These are phyloP conservation scores for Metschnikowia henanensis DNA, from an alignment of 805 yeast genomes.

Conservation along the genomic window DNA sequence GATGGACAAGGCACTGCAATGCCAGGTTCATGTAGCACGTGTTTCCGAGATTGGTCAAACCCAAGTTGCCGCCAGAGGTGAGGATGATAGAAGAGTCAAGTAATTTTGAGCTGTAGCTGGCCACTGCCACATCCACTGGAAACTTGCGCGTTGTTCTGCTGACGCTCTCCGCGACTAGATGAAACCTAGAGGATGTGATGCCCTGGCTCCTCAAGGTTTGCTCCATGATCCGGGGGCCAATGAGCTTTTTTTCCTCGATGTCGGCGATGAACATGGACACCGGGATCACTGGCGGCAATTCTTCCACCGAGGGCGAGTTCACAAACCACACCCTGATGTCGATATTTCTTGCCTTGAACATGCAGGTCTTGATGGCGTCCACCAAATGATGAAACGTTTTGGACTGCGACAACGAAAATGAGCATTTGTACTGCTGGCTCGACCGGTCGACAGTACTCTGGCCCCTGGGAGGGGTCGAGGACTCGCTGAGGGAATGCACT, in stretches of 20 bases:
- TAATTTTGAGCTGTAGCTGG: too few relatives aligned
- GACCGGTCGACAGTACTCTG: slow-evolving; percentile 8
- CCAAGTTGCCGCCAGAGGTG: slow-evolving; percentile 50
- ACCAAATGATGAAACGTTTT: slow-evolving; percentile 35
- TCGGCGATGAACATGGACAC: slow-evolving; percentile 29
- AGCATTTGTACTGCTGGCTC: slow-evolving; percentile 3
- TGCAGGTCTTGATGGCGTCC: slow-evolving; percentile 24
- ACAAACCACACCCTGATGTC: slow-evolving; percentile 41
- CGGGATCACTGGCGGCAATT: slow-evolving; percentile 24
- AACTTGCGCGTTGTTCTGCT: slow-evolving; percentile 21
- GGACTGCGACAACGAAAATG: slow-evolving; percentile 30
- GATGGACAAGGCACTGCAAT: slow-evolving; percentile 81
- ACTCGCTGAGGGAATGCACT: slow-evolving; percentile 32
- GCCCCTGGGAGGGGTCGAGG: slow-evolving; percentile 1
- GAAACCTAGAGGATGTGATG: slow-evolving; percentile 23
- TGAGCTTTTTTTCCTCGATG: slow-evolving; percentile 28
- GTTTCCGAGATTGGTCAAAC: slow-evolving; percentile 73
- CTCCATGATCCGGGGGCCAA: slow-evolving; percentile 24
- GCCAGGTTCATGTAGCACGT: slow-evolving; percentile 97
- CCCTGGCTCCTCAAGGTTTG: slow-evolving; percentile 33
- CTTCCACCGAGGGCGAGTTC: slow-evolving; percentile 24
- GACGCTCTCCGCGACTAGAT: slow-evolving; percentile 29
- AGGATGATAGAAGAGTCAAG: slow-evolving; percentile 12
- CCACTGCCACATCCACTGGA: slow-evolving; percentile 24
- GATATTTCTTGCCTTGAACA: slow-evolving; percentile 21